A percentile compares a stretch with the other conserved stretches of the same genome.
Evolutionary conservation across 352 stramenopile species (phyloP).

Genomic region (Globisporangium lucens): DNA sequence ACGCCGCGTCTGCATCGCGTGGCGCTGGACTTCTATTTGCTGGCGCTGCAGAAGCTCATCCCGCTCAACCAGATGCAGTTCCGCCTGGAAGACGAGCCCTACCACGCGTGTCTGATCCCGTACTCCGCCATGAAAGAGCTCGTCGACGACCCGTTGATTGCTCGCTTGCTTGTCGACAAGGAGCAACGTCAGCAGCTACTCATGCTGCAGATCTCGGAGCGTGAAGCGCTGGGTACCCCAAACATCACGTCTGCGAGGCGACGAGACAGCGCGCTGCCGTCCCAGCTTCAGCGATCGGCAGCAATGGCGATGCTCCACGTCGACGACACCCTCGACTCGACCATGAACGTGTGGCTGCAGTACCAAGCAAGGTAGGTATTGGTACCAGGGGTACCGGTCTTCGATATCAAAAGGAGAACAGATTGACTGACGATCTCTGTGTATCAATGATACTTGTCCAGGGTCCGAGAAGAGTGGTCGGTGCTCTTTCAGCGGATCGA

Average conservation of each 20-base stretch:
- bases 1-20: slow-evolving; percentile 29
- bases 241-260: neutral
- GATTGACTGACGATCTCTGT: neutral
- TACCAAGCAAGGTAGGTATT: slow-evolving; percentile 49
- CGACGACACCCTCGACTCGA: slow-evolving; percentile 62
- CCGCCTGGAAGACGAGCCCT: slow-evolving; percentile 46
- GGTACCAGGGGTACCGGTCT: neutral
- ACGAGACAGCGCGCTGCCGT: slow-evolving; percentile 8
- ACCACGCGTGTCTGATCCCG: slow-evolving; percentile 39
- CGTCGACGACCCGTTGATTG: slow-evolving; percentile 43
- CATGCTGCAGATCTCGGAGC: slow-evolving; percentile 17
- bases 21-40: slow-evolving; percentile 57
- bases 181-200: slow-evolving; percentile 48
- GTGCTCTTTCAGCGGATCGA: slow-evolving; percentile 61
- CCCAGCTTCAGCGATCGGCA: slow-evolving; percentile 12
- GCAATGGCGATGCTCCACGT: slow-evolving; percentile 40
- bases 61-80: slow-evolving; percentile 34
- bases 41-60: slow-evolving; percentile 45
- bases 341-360: slow-evolving; percentile 75
- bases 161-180: slow-evolving; percentile 41
- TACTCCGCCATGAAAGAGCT: slow-evolving; percentile 38
- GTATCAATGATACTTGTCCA: slow-evolving; percentile 13
- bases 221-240: neutral
- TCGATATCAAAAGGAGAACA: neutral
- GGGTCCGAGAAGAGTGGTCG: slow-evolving; percentile 54